These are phyloP conservation scores for Ailanthus altissimus DNA, from an alignment of 345 rosid species.

Conservation along the genomic window DNA sequence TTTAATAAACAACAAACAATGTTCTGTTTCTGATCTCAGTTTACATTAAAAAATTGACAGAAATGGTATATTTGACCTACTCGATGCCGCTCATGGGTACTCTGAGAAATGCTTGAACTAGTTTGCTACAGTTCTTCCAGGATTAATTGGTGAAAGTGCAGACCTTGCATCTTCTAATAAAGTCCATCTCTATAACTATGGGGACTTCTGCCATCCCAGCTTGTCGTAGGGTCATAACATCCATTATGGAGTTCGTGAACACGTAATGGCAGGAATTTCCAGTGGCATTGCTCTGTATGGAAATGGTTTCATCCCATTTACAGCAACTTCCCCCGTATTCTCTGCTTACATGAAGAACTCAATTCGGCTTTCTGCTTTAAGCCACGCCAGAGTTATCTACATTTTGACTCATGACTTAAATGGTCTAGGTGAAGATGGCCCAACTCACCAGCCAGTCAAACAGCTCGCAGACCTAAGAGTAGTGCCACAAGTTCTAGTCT, in stretches of 20 bases:
- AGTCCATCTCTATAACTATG: constrained; percentile 25
- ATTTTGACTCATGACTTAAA: constrained; percentile 44
- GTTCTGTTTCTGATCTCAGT: neutral
- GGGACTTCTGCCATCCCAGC: constrained; percentile 25
- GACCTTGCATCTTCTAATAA: constrained; percentile 43
- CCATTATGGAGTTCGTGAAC: constrained; percentile 39
- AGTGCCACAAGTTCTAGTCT: constrained; percentile 32
- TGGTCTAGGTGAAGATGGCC: constrained; percentile 49
- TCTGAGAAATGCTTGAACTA: constrained; percentile 37
- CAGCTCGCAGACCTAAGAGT: constrained; percentile 42
- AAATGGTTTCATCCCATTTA: constrained; percentile 32
- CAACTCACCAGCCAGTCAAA: constrained; percentile 46
- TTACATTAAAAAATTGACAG: constrained; percentile 24
- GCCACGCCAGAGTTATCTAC: constrained; percentile 40
- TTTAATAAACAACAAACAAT: neutral
- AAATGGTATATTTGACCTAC: constrained; percentile 27
- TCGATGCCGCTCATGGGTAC: constrained; percentile 37
- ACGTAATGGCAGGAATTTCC: constrained; percentile 43
- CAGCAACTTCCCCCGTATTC: constrained; percentile 41
- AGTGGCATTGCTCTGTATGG: constrained; percentile 43
- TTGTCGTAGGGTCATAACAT: constrained; percentile 34
- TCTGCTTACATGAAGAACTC: constrained; percentile 42
- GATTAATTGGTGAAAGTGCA: constrained; percentile 44
- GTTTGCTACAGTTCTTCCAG: constrained; percentile 37
- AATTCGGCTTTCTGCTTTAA: constrained; percentile 37